These are phyloP conservation scores for Parastagonospora nodorum DNA, from an alignment of 2,329 filamentous ascomycete genomes.

Conservation along the genomic window DNA sequence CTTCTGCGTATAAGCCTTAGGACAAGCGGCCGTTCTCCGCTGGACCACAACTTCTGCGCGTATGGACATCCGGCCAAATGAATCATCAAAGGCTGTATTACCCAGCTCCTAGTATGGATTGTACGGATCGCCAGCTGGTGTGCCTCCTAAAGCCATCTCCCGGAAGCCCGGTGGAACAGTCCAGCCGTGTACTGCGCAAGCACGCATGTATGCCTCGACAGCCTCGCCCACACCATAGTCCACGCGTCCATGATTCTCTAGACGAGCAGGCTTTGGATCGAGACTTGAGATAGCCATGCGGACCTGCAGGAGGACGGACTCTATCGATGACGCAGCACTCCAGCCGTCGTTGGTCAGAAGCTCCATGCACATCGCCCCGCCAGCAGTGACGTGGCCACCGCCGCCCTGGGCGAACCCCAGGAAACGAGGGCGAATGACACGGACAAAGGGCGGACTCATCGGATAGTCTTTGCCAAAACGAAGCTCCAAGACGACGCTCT, in stretches of 20 bases:
- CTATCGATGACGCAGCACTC: slow-evolving; percentile 73
- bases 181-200: slow-evolving; percentile 75
- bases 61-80: background rate
- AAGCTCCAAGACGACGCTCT: slow-evolving; percentile 78
- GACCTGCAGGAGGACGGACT: slow-evolving; percentile 80
- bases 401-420: slow-evolving; percentile 72
- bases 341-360: slow-evolving; percentile 83
- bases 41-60: too few relatives aligned
- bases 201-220: slow-evolving; percentile 72
- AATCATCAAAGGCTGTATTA: background rate
- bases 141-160: slow-evolving; percentile 50
- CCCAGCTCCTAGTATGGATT: slow-evolving; percentile 2
- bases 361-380: slow-evolving; percentile 83
- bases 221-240: slow-evolving; percentile 75
- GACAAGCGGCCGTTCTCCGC: too few relatives aligned
- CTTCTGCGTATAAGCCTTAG: too few relatives aligned
- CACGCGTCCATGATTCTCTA: slow-evolving; percentile 49
- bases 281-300: slow-evolving; percentile 72
- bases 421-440: slow-evolving; percentile 81
- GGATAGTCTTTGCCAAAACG: slow-evolving; percentile 80
- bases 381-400: slow-evolving; percentile 82
- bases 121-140: background rate
- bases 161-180: slow-evolving; percentile 67
- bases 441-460: slow-evolving; percentile 79
- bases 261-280: slow-evolving; percentile 74